A percentile compares a stretch with the other conserved stretches of the same genome.
phyloP scores from a whole-genome alignment of 345 rosid genomes.

The Rhizophora mangle region DNA sequence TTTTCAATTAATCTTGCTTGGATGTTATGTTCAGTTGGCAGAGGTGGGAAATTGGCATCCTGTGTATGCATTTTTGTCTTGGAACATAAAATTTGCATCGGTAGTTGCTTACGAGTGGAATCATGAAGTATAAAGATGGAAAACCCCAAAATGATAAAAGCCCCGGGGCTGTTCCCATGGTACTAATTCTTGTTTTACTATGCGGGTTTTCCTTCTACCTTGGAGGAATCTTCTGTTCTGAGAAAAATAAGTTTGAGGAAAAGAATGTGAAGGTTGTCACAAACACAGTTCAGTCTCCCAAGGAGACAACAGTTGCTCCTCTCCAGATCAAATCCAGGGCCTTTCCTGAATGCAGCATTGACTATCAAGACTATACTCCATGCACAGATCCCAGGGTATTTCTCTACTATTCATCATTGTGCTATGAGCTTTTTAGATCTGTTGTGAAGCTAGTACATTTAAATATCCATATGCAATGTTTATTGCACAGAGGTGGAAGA shows the following conservation, averaged over 20 bases:
- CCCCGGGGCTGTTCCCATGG: constrained; percentile 43
- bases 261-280: constrained; percentile 32
- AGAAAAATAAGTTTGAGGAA: constrained; percentile 33
- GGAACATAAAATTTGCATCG: constrained; percentile 2
- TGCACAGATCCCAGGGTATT: constrained; percentile 96
- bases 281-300: constrained; percentile 46
- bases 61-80: neutral
- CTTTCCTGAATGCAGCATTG: constrained; percentile 75
- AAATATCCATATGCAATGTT: constrained; percentile 9
- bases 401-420: neutral
- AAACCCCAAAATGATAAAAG: constrained; percentile 58
- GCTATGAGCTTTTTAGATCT: neutral
- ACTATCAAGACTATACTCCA: constrained; percentile 93
- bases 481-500: constrained; percentile 79
- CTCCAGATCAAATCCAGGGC: constrained; percentile 51
- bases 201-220: constrained; percentile 90
- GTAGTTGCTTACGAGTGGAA: constrained; percentile 15
- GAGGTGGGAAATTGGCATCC: neutral
- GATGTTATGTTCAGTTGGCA: no score
- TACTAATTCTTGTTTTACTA: constrained; percentile 43
- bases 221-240: constrained; percentile 74
- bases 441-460: neutral
- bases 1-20: no score
- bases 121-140: constrained; percentile 88
- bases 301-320: constrained; percentile 41